Conservation (phyloP, 768 basidiomycete genomes). For the Amanita fuliginea region DNA sequence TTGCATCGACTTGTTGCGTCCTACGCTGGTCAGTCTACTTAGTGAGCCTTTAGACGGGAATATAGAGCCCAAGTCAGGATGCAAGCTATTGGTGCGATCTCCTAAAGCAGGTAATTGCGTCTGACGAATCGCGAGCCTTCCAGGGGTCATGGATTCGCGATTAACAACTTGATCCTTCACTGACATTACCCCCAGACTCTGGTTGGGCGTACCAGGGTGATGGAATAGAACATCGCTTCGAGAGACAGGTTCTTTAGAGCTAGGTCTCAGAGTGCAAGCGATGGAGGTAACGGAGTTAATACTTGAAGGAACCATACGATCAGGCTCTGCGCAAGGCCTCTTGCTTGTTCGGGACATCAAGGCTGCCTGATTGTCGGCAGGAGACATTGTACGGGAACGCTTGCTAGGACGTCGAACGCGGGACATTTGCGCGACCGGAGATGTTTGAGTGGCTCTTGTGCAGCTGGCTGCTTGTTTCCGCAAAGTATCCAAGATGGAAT, state of each 20-base stretch:
- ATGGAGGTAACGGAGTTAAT: background rate
- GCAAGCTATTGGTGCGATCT: background rate
- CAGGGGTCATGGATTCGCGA: background rate
- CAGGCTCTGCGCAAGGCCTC: constrained; percentile 6
- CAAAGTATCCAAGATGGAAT: constrained; percentile 20
- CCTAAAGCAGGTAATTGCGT: background rate
- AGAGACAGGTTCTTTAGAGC: background rate
- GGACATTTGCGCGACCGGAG: background rate
- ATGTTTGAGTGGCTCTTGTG: constrained; percentile 3
- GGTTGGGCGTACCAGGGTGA: background rate
- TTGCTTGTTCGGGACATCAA: constrained; percentile 5
- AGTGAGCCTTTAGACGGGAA: background rate
- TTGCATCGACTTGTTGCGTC: background rate
- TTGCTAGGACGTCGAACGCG: constrained; percentile 8
- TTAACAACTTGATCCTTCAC: background rate
- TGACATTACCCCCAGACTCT: background rate
- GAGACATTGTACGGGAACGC: constrained; percentile 11
- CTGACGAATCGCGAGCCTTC: background rate
- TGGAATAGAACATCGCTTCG: background rate
- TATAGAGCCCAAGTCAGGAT: background rate
- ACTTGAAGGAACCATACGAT: background rate
- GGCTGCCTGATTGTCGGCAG: constrained; percentile 7
- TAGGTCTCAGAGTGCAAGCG: background rate
- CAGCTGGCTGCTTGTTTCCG: constrained; percentile 9
- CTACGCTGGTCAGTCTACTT: background rate